Evolutionary conservation across 2,329 filamentous ascomycete species (phyloP), one percentile per base, ranked within the genome.

Genomic region (Mariannaea sp.): DNA sequence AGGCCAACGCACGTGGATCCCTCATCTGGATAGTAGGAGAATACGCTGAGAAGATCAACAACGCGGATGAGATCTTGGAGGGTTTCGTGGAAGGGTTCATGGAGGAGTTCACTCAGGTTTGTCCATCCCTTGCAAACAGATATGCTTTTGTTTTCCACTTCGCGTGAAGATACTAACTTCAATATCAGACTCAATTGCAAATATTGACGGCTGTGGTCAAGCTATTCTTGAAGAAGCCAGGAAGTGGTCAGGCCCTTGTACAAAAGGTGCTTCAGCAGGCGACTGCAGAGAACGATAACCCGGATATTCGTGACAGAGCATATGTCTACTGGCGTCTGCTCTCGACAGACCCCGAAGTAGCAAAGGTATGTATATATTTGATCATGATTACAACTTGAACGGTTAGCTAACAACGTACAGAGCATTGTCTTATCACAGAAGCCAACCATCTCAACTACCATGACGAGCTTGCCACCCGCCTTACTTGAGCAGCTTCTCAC

Each of bases 21-120:
- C 77, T 99, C 55, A 97, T 99, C 67, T 99, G 94, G 94, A 97
- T 99, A 62, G 93, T 99, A 5, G 94, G 94, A 63, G 94, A 99
- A 72, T 99, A 99, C 70, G 94, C 94, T 1, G 94, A 99, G 77
- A 99, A 99, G 80, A 99, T 99, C 68, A 96, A 85, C 76, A 97
- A 99, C 66, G 94, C 94, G n/a, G 92, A 92, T 59, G 91, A 97
- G 64, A 97, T 99, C 58, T 75, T 99, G 54, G 82, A 86, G 46
- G 87, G 89, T 14, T 99, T 99, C 68, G 93, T 97, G 10, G 94
- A 97, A 50, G 88, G 86, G 1, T 97, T 99, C 71, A 89, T 89
- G 71, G 94, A 97, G 70, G 94, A 99, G 72, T 97, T 97, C 69
- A 94, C 92, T 46, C 93, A 95, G 79, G 89, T 90, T 70, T 62